A percentile compares a stretch with the other conserved stretches of the same genome.
These are phyloP conservation scores for Microdochium paspali DNA, from an alignment of 2,329 filamentous ascomycete genomes.

Conservation along the genomic window DNA sequence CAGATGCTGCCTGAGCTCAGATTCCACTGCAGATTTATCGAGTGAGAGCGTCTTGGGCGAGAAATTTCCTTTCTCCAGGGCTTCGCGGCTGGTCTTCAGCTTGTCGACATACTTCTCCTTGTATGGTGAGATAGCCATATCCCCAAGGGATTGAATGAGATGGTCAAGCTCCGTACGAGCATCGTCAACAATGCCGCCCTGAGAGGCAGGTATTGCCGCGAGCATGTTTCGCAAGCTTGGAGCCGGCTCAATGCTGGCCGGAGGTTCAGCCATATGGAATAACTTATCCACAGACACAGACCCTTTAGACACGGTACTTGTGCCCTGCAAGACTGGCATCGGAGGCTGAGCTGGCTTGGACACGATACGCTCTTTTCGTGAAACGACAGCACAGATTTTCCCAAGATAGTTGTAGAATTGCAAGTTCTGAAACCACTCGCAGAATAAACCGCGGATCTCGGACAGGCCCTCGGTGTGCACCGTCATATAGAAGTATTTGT, in stretches of 20 bases:
- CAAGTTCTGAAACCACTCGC: neutral
- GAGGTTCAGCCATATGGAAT: too few species aligned
- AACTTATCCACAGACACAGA: too few species aligned
- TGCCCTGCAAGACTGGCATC: neutral
- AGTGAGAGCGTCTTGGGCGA: neutral
- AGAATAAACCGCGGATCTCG: neutral
- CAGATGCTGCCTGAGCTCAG: neutral
- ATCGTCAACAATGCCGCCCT: too few species aligned
- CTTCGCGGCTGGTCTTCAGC: neutral
- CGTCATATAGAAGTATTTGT: neutral
- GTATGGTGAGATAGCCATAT: neutral
- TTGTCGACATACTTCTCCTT: constrained; percentile 4
- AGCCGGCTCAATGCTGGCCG: too few species aligned
- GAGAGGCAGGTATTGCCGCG: too few species aligned
- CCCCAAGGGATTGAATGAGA: neutral
- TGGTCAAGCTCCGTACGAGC: too few species aligned
- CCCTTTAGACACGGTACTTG: too few species aligned
- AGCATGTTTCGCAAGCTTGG: neutral
- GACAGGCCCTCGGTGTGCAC: neutral
- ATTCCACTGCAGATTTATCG: neutral
- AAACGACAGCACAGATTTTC: neutral
- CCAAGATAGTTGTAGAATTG: neutral
- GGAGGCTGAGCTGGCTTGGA: neutral
- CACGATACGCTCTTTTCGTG: neutral
- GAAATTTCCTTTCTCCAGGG: neutral